A percentile compares a stretch with the other conserved stretches of the same genome.
phyloP scores from a whole-genome alignment of 2,329 filamentous ascomycete genomes.

The Xylaria polymorpha region DNA sequence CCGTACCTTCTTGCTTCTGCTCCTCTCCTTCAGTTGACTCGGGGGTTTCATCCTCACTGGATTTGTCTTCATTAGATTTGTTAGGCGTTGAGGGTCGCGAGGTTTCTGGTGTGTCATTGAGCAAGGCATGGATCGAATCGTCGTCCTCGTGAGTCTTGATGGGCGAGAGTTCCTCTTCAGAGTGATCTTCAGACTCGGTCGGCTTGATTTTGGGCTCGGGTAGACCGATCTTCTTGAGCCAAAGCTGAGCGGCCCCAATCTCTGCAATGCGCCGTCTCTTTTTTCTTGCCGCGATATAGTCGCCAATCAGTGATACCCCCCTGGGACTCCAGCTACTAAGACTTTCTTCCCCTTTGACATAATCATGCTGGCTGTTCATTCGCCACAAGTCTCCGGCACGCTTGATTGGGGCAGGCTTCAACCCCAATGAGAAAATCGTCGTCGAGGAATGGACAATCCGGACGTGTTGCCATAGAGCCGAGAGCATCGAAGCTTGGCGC shows the following conservation, averaged over 20 bases:
- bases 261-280: slow-evolving; percentile 80
- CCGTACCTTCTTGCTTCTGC: slow-evolving; percentile 15
- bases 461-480: slow-evolving; percentile 84
- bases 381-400: slow-evolving; percentile 93
- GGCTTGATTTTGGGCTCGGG: slow-evolving; percentile 55
- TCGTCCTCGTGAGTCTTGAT: slow-evolving; percentile 55
- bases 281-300: slow-evolving; percentile 82
- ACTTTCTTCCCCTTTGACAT: slow-evolving; percentile 94
- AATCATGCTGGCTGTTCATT: slow-evolving; percentile 93
- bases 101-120: slow-evolving; percentile 67
- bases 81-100: slow-evolving; percentile 56
- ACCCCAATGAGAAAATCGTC: slow-evolving; percentile 84
- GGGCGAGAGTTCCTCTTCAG: slow-evolving; percentile 52
- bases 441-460: slow-evolving; percentile 89
- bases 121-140: slow-evolving; percentile 67
- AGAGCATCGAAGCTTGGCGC: slow-evolving; percentile 86
- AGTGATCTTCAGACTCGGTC: slow-evolving; percentile 52
- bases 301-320: slow-evolving; percentile 89
- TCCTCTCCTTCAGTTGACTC: slow-evolving; percentile 36
- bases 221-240: slow-evolving; percentile 69
- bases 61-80: slow-evolving; percentile 42
- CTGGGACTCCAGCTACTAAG: slow-evolving; percentile 87
- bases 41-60: slow-evolving; percentile 41
- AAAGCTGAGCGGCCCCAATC: slow-evolving; percentile 78
- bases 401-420: slow-evolving; percentile 91